phyloP scores from a whole-genome alignment of 1,284 basidiomycete species.

The Ustanciosporium gigantosporum region DNA sequence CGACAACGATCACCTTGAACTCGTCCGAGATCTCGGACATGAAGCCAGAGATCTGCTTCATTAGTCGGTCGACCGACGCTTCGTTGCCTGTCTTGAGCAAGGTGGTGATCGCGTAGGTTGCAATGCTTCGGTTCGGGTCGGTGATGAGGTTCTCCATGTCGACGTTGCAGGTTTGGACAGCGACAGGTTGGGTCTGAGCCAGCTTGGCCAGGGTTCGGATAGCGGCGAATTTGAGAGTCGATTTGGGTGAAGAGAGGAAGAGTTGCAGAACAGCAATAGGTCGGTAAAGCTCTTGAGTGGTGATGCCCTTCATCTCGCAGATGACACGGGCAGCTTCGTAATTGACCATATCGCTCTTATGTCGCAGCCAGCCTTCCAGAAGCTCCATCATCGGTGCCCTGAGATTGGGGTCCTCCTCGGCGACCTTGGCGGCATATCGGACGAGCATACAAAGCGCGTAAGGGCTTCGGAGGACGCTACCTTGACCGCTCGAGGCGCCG shows the following conservation, averaged over 20 bases:
- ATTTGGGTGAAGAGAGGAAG: slow-evolving; percentile 58
- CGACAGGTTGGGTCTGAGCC: slow-evolving; percentile 77
- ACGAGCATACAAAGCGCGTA: slow-evolving; percentile 99
- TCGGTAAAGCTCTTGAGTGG: slow-evolving; percentile 76
- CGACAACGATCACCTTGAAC: slow-evolving; percentile 99
- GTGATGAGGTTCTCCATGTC: slow-evolving; percentile 98
- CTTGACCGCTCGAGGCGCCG: slow-evolving; percentile 74
- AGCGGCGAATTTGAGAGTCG: slow-evolving; percentile 91
- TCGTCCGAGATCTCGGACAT: slow-evolving; percentile 99
- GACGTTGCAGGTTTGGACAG: slow-evolving; percentile 90
- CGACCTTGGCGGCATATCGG: slow-evolving; percentile 93
- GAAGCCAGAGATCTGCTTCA: slow-evolving; percentile 99
- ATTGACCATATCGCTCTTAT: slow-evolving; percentile 99
- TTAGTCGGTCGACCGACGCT: slow-evolving; percentile 94
- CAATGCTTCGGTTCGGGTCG: slow-evolving; percentile 92
- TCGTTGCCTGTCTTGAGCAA: slow-evolving; percentile 99
- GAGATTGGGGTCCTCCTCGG: slow-evolving; percentile 83
- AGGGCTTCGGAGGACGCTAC: slow-evolving; percentile 81
- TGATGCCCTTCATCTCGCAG: slow-evolving; percentile 88
- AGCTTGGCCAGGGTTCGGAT: slow-evolving; percentile 86
- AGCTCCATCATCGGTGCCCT: slow-evolving; percentile 76
- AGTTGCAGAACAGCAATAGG: slow-evolving; percentile 68
- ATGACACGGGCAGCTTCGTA: slow-evolving; percentile 96
- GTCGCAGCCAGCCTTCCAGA: slow-evolving; percentile 90
- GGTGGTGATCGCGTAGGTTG: slow-evolving; percentile 98